Evolutionary conservation across 352 stramenopile species (phyloP), one percentile per base, ranked within the genome.

Genomic region (Vaucheria bursata): DNA sequence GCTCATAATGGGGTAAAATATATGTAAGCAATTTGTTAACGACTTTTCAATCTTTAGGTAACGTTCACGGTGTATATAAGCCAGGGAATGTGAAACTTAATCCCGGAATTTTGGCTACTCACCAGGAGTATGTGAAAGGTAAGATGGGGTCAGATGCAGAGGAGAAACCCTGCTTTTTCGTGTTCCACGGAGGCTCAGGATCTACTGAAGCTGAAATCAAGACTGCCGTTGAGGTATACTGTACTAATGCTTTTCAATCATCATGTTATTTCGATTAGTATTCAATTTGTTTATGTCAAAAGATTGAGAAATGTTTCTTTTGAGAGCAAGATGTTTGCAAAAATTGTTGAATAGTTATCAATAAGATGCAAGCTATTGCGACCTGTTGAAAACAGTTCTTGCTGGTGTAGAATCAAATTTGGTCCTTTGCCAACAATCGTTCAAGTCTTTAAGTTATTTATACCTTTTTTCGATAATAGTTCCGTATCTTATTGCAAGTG

Each of bases 61-160:
- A 97, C 85, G 93, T 98, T 38, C 94, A 98, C 88, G 95, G 94
- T 84, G 95, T 99, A 80, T 99, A 99, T 90, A 96, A 96, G 84
- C 94, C 95, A 59, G 95, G 95, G 85, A 99, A 99, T 87, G 95
- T 99, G 75, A 96, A 97, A 83, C 93, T 99, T 74, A 92, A 98
- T 87, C 95, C 95, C 34, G 89, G 95, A 81, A 97, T 98, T 85
- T 89, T 99, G 75, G 45, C 35, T 1, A 84, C 90, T 92, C 84
- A 96, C 94, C 85, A 97, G 87, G 88, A 92, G 87, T 92, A 88
- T 87, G 90, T 92, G 75, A 78, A 88, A 69, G 87, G 91, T 82
- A 92, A 92, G 86, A 81, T 94, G 73, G 87, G 87, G 74, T 83
- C 37, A 38, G 39, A 33, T 35, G 40, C 90, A 65, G 85, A 91